These are phyloP conservation scores for Cucurbita argyrosperma DNA, from an alignment of 306 rosid species.

Conservation along the genomic window DNA sequence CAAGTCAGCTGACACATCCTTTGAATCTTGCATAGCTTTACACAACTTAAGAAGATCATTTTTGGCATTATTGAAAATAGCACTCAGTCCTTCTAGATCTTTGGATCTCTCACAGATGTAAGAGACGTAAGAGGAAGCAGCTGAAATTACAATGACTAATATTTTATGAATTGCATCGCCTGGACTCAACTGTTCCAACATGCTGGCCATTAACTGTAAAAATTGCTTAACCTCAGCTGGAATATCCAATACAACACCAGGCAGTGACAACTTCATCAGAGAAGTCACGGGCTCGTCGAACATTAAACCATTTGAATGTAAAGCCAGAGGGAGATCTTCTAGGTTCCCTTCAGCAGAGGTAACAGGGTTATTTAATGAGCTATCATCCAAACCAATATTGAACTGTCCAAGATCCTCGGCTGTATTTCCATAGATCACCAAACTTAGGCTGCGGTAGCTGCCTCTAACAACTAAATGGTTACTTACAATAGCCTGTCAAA, in stretches of 20 bases:
- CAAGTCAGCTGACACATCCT: slow-evolving; percentile 27
- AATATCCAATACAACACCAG: slow-evolving; percentile 53
- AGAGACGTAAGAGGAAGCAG: slow-evolving; percentile 54
- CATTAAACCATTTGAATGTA: slow-evolving; percentile 45
- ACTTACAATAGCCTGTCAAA: slow-evolving; percentile 77
- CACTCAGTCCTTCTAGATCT: slow-evolving; percentile 34
- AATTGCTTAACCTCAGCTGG: slow-evolving; percentile 53
- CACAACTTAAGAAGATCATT: slow-evolving; percentile 55
- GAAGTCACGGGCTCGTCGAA: slow-evolving; percentile 44
- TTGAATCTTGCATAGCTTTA: slow-evolving; percentile 25
- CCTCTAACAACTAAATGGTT: slow-evolving; percentile 95
- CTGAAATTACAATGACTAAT: slow-evolving; percentile 55
- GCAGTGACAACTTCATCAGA: slow-evolving; percentile 47
- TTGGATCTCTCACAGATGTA: slow-evolving; percentile 24
- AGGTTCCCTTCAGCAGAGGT: slow-evolving; percentile 75
- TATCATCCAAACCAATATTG: slow-evolving; percentile 84
- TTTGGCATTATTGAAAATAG: slow-evolving; percentile 37
- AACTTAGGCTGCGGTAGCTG: slow-evolving; percentile 88
- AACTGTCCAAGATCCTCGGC: slow-evolving; percentile 97
- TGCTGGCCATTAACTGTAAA: slow-evolving; percentile 53
- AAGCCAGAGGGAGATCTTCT: slow-evolving; percentile 81
- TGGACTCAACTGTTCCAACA: slow-evolving; percentile 43
- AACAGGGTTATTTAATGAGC: slow-evolving; percentile 67
- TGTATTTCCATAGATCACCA: slow-evolving; percentile 89
- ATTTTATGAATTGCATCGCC: slow-evolving; percentile 48